Evolutionary conservation across 1,284 basidiomycete species (phyloP), one percentile per base, ranked within the genome.

Genomic region (Sporisorium iseilematis-ciliati): DNA sequence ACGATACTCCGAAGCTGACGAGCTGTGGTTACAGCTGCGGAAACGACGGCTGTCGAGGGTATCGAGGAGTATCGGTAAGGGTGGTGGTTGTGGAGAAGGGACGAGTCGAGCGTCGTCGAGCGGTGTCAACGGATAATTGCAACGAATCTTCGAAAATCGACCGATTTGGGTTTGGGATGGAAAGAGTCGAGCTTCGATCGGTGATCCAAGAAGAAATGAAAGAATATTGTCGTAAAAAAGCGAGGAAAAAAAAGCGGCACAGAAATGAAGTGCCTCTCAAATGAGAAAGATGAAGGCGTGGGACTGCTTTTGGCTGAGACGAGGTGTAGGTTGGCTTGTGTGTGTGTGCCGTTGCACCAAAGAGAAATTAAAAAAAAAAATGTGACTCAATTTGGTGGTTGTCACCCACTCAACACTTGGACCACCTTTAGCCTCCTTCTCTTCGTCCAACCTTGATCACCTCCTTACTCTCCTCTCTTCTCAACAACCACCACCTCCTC

Each of bases 171-270:
- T 43, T 48, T 25, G 41, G 35, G 14, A n/a, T 38, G 10, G 10
- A 11, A 31, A 38, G 35, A 38, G 4, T 26, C 38, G 31, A 35
- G 14, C 41, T 63, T 69, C 66, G 66, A 69, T 69, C 66, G 66
- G 66, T 54, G 66, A 69, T 69, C 53, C 40, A 41, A 55, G 60
- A 59, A 69, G 65, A 67, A 60, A 41, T 33, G 23, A 7, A 23
- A 41, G 21, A 26, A 49, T 16, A 23, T 14, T 31, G 1, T 29
- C 38, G 20, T 21, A 45, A 38, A 57, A 40, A 35, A 35, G 25
- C 48, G 43, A 35, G 18, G 23, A 35, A 33, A 53, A 40, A 35
- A 52, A 26, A 20, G 52, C n/a, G 26, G n/a, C 38, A 29, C 35
- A 18, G 50, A 38, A 53, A 53, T 23, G 21, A 12, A 26, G 35